A percentile compares a stretch with the other conserved stretches of the same genome.
Conservation (phyloP, 1,284 basidiomycete genomes). For the Marasmius tenuissimus region DNA sequence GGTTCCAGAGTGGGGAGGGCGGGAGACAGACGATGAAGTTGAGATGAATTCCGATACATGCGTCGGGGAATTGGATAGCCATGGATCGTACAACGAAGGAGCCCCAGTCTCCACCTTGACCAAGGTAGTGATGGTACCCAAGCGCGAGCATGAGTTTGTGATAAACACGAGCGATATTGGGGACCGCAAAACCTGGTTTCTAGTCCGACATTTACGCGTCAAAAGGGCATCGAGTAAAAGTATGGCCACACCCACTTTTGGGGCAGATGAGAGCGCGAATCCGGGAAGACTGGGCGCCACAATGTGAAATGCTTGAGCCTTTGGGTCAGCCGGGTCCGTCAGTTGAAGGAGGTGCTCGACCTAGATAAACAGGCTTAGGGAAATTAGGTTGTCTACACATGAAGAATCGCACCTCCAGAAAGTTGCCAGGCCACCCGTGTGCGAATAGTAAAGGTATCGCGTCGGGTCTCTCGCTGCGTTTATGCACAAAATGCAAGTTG, state of each 20-base stretch:
- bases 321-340: conserved; percentile 24
- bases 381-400: conserved; percentile 21
- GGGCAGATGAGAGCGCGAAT: conserved; percentile 33
- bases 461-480: conserved; percentile 31
- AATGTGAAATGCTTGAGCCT: conserved; percentile 40
- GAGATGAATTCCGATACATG: conserved; percentile 25
- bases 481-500: conserved; percentile 44
- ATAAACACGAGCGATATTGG: conserved; percentile 23
- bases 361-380: conserved; percentile 25
- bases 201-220: conserved; percentile 2
- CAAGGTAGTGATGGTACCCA: conserved; percentile 37
- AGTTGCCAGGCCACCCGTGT: conserved; percentile 51
- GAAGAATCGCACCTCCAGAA: conserved; percentile 36
- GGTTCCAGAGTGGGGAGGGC: conserved; percentile 19
- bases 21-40: conserved; percentile 24
- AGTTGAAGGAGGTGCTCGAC: conserved; percentile 25
- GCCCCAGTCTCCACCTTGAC: conserved; percentile 50
- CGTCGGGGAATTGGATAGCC: conserved; percentile 22
- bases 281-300: conserved; percentile 45
- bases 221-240: background rate
- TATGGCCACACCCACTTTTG: conserved; percentile 25
- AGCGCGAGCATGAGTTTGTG: conserved; percentile 42
- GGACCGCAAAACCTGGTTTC: conserved; percentile 23
- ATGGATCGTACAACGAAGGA: conserved; percentile 27
- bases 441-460: conserved; percentile 45